Base-by-base conservation (phyloP, 2,329 filamentous ascomycete genomes). In the Amauroascus niger region DNA sequence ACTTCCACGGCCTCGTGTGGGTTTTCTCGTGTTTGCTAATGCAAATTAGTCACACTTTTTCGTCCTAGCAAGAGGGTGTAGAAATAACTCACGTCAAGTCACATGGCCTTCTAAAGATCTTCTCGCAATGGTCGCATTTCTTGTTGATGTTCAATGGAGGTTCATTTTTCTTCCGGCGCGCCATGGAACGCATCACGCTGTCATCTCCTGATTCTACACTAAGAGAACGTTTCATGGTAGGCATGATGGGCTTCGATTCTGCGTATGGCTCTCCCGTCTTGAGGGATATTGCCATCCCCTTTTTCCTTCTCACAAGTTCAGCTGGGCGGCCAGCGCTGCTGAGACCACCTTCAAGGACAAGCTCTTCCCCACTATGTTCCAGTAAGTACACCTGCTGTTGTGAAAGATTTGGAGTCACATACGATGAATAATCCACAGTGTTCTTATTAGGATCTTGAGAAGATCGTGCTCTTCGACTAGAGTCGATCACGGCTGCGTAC, bases 1-100 rank as follows among this genome's bases (percentile, higher is more conserved):
- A 98, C 76, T 98, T 98, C 86, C 87, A 96, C 8, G 91, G 93
- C 33, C 93, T 87, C 53, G 88, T 89, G 70, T 98, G 93, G 0
- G 91, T 97, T 77, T 97, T 98, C 74, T 95, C 87, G 72, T 98
- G 93, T 77, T 97, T 97, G 61, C 69, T 72, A 39, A 2, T n/a
- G 37, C 5, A 30, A 11, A 49, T 61, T 56, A 63, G 50, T 39
- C 41, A 20, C 39, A 44, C 24, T 24, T 18, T n/a, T 40, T 22
- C 13, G 33, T 28, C 11, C 2, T 18, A 46, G 46, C 1, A 11
- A 40, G 26, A 30, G 18, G 20, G 8, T n/a, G 46, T 18, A 18
- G 7, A 37, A 30, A 24, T 9, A 47, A 65, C 69, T 61, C 59
- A 72, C 67, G 89, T 96, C 55, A 97, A 76, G 69, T 98, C 93